phyloP scores from a whole-genome alignment of 176 grass and related monocot genomes.

The Ensete ventricosum region DNA sequence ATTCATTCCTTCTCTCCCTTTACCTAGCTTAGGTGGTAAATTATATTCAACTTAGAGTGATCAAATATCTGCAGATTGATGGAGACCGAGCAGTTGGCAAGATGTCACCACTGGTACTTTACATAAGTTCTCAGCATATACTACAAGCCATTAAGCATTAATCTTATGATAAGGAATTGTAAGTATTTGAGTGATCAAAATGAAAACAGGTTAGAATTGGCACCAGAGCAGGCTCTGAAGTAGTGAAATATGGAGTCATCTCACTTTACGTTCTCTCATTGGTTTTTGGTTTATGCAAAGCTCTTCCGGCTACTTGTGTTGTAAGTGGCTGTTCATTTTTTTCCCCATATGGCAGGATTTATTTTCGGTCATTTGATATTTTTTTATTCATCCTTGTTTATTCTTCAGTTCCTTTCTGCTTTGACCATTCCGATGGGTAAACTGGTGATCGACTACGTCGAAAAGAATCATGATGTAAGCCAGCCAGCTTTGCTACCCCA shows the following conservation, averaged over 20 bases:
- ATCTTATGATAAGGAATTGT: background rate
- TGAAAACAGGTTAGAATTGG: slow-evolving; percentile 67
- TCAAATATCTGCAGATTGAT: slow-evolving; percentile 48
- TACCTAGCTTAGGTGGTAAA: background rate
- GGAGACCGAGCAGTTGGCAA: slow-evolving; percentile 76
- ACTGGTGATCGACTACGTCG: slow-evolving; percentile 52
- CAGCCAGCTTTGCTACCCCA: background rate
- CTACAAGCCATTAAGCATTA: background rate
- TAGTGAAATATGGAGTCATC: slow-evolving; percentile 40
- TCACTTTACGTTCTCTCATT: slow-evolving; percentile 48
- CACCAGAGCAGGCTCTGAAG: slow-evolving; percentile 38
- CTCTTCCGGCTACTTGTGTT: slow-evolving; percentile 52
- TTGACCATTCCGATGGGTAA: slow-evolving; percentile 58
- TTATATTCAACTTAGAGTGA: slow-evolving; percentile 7
- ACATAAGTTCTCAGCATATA: background rate
- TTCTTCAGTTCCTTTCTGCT: slow-evolving; percentile 43
- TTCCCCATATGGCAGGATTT: background rate
- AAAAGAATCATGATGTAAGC: slow-evolving; percentile 59
- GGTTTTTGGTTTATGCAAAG: slow-evolving; percentile 41
- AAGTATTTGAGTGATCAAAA: background rate
- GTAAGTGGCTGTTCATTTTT: slow-evolving; percentile 33
- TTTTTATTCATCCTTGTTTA: background rate
- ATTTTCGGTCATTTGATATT: background rate
- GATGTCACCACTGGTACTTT: slow-evolving; percentile 82
- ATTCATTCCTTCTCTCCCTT: background rate